Percentiles rank a stretch among this genome's conserved stretches.
These are phyloP conservation scores for Chalciporus chontae DNA, from an alignment of 768 basidiomycete genomes.

Conservation along the genomic window DNA sequence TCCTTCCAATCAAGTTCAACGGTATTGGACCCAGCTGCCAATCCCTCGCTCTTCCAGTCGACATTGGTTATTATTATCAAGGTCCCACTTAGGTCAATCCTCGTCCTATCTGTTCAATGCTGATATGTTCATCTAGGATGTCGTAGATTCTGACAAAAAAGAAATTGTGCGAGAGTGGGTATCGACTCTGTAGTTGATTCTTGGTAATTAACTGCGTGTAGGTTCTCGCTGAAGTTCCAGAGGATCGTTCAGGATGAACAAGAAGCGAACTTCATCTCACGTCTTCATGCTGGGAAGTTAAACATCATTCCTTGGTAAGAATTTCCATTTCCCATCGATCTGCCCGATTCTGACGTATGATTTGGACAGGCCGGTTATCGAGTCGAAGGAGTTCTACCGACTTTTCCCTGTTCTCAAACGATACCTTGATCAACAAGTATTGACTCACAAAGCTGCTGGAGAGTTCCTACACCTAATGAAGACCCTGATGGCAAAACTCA, in stretches of 20 bases:
- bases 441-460: slow-evolving; percentile 48
- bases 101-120: background rate
- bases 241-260: slow-evolving; percentile 59
- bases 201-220: slow-evolving; percentile 14
- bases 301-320: slow-evolving; percentile 54
- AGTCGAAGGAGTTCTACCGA: slow-evolving; percentile 54
- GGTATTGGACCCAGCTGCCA: slow-evolving; percentile 53
- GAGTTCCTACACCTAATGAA: slow-evolving; percentile 56
- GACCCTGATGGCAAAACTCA: slow-evolving; percentile 63
- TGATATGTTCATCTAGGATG: slow-evolving; percentile 36
- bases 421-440: slow-evolving; percentile 43
- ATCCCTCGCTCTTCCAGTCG: slow-evolving; percentile 58
- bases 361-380: slow-evolving; percentile 47
- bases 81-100: slow-evolving; percentile 9
- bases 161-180: slow-evolving; percentile 59
- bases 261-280: slow-evolving; percentile 57
- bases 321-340: background rate
- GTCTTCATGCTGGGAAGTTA: slow-evolving; percentile 50
- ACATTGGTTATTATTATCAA: slow-evolving; percentile 63
- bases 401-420: slow-evolving; percentile 46
- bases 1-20: slow-evolving; percentile 57
- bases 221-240: slow-evolving; percentile 55
- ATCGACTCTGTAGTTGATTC: background rate
- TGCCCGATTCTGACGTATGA: background rate
- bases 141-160: slow-evolving; percentile 54